Conservation (phyloP, 192 early-diverging fungal species). For the Coemansia sp. region DNA sequence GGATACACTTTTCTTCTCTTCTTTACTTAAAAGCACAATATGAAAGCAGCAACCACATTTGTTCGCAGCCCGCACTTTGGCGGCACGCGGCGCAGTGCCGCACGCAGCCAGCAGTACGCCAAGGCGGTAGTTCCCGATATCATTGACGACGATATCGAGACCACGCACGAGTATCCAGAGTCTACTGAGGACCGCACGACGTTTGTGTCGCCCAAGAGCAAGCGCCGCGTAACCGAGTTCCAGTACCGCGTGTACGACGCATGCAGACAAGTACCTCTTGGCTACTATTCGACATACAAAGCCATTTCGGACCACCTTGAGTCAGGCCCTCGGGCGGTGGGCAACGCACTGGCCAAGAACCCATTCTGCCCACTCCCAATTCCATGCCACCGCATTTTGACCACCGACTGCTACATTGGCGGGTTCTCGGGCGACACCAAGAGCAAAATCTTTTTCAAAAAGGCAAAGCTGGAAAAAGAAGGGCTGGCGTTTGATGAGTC, state of each 20-base stretch:
- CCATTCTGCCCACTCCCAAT: conserved; percentile 70
- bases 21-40: neutral
- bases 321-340: conserved; percentile 66
- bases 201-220: conserved; percentile 59
- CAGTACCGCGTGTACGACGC: conserved; percentile 74
- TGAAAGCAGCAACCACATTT: conserved; percentile 11
- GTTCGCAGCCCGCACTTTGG: conserved; percentile 26
- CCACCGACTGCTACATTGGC: conserved; percentile 63
- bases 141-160: conserved; percentile 54
- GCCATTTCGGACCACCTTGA: conserved; percentile 60
- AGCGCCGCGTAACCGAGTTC: conserved; percentile 63
- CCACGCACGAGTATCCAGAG: conserved; percentile 52
- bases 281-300: conserved; percentile 69
- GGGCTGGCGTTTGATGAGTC: conserved; percentile 62
- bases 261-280: conserved; percentile 63
- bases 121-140: conserved; percentile 28
- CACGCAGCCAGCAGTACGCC: conserved; percentile 34
- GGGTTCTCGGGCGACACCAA: conserved; percentile 67
- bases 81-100: conserved; percentile 22
- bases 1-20: neutral
- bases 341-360: conserved; percentile 65
- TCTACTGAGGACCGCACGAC: conserved; percentile 42
- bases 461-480: conserved; percentile 65
- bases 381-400: conserved; percentile 71
- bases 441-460: conserved; percentile 64